Base-by-base conservation (phyloP, 139 green algal species). In the Mesotaenium endlicherianum region DNA sequence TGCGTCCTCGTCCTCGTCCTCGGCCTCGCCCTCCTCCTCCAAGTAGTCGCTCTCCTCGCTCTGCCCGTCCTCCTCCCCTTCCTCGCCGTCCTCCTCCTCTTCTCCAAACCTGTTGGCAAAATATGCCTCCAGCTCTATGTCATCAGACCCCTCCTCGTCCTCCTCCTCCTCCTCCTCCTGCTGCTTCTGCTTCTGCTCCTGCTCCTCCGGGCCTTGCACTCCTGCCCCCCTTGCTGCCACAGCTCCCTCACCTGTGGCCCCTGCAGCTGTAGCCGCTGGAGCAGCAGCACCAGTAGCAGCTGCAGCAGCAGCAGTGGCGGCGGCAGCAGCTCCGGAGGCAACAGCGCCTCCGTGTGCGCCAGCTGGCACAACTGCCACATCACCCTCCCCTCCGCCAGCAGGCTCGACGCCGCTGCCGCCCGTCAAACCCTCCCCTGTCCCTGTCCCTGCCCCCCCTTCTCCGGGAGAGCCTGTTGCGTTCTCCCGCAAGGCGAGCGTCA, bases 101-200 rank as follows among this genome's bases (percentile, higher is more conserved):
- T 74, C 60, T 5, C 36, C 71, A 30, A 3, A 3, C 39, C 5
- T 64, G 47, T 69, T 41, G 36, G 69, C 38, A 74, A 74, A 74
- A 64, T 64, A 64, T 14, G 64, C 49, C 11, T n/a, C 40, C 50
- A 41, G 17, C 39, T 70, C 31, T 8, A 0, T 17, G 4, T 30
- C 71, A 1, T 42, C 34, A 14, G 26, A 31, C 6, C 11, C 71
- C 42, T 34, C 71, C 0, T 67, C 50, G 6, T 67, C 50, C 39
- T 80, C 71, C 6, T 69, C 71, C 14, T 67, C 71, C 31, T 80
- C 71, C 6, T 45, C 71, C 8, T 38, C 69, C 60, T 43, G 14
- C 14, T 41, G 8, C 53, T 64, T 64, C 50, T 64, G 8, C 60
- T 42, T 11, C 60, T 14, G 34, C 6, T 70, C 38, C 69, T 30